Evolutionary conservation across 305 asterid genomes (phyloP), one percentile per base, ranked within the genome.

Genomic region (Lippia alba): DNA sequence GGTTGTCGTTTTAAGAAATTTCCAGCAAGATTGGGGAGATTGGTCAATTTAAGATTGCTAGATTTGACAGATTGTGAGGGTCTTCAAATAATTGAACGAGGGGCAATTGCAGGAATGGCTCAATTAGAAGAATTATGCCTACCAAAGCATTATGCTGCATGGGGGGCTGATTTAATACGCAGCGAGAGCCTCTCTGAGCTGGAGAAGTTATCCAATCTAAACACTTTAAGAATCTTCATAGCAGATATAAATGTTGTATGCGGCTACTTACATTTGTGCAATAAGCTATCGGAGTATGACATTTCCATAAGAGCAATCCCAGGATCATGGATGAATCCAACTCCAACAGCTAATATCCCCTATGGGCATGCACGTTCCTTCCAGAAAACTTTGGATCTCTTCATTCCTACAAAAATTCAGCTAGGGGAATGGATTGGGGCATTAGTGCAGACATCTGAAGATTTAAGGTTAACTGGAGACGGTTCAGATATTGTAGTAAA

Each of bases 401-500:
- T 14, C 64, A 75, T 63, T 18, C 56, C 69, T 12, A 12, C 20
- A 36, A 30, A 9, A 8, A 51, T 33, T 34, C 61, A 54, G 20
- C 51, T 67, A 44, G 70, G 59, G 12, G 56, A 59, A 61, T 79
- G 72, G 78, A 51, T 71, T 50, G 5, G 15, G n/a, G n/a, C 12
- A 11, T 8, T 75, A 61, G 32, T 79, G 74, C 34, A 59, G 74
- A 71, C 60, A 2, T 68, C 78, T 12, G 78, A 79, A 36, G 40
- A 11, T 40, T 56, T 79, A 20, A 46, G 56, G 19, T 75, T 66
- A 32, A 16, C 0, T 1, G 78, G 77, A 67, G 57, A 74, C 7
- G 78, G 80, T n/a, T 67, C 80, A 12, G 17, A 44, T 32, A 36
- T 50, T 10, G 59, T 67, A 20, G 6, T 79, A 19, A 33, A 59